A percentile compares a stretch with the other conserved stretches of the same genome.
phyloP scores from a whole-genome alignment of 495 filamentous ascomycete species.

The Pyrenula massariospora region DNA sequence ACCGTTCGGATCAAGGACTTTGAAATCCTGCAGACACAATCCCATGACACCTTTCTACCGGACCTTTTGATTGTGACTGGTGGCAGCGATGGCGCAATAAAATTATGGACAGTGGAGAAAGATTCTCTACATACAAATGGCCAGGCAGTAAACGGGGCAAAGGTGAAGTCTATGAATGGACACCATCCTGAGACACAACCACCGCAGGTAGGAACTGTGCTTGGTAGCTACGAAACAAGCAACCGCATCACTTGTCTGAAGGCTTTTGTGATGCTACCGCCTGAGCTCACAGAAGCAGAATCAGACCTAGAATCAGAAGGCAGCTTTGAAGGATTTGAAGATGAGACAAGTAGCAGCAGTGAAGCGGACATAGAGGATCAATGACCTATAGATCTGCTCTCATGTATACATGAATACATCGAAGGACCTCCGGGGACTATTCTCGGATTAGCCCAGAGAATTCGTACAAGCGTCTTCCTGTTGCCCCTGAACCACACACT shows the following conservation, averaged over 20 bases:
- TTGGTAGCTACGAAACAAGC: conserved; percentile 73
- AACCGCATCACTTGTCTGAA: conserved; percentile 83
- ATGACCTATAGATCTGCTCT: background rate
- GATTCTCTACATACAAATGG: conserved; percentile 17
- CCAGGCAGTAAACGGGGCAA: conserved; percentile 8
- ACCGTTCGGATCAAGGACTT: conserved; percentile 82
- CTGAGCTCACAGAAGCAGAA: conserved; percentile 8
- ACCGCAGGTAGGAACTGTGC: conserved; percentile 52
- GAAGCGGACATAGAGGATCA: background rate
- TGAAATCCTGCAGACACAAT: conserved; percentile 38
- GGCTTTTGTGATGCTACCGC: conserved; percentile 65
- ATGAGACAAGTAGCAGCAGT: background rate
- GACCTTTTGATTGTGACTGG: conserved; percentile 55
- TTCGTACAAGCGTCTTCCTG: no score
- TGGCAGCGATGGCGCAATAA: conserved; percentile 70
- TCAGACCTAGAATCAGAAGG: background rate
- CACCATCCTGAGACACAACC: conserved; percentile 1
- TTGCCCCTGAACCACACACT: no score
- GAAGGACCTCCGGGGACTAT: no score
- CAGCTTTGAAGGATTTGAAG: background rate
- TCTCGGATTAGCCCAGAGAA: no score
- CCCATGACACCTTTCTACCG: conserved; percentile 19
- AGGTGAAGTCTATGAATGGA: conserved; percentile 25
- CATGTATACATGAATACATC: no score
- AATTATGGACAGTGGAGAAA: conserved; percentile 53